These are phyloP conservation scores for Populus hybrid DNA, from an alignment of 441 rosid genomes.

Conservation along the genomic window DNA sequence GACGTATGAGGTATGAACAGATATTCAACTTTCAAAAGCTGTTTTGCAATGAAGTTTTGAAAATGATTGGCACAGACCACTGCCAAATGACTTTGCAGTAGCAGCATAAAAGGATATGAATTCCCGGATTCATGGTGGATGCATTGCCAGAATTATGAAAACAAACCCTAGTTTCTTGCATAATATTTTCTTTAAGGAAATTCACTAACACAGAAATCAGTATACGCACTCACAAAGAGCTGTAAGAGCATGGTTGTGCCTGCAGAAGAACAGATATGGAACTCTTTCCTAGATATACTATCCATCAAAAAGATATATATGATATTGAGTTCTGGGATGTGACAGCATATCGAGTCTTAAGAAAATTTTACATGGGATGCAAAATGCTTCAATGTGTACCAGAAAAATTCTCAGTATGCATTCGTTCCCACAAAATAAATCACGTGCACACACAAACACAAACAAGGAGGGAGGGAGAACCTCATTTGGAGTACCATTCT, in stretches of 20 bases:
- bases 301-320: neutral
- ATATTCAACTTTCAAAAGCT: slow-evolving; percentile 3
- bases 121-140: neutral
- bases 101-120: neutral
- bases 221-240: neutral
- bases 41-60: neutral
- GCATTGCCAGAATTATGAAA: neutral
- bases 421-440: neutral
- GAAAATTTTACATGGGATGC: neutral
- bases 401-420: neutral
- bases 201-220: neutral
- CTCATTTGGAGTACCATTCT: slow-evolving; percentile 54
- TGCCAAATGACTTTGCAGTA: neutral
- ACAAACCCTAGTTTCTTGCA: neutral
- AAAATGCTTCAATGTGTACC: neutral
- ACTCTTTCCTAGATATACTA: neutral
- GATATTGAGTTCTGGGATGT: neutral
- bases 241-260: neutral
- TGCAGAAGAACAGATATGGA: neutral
- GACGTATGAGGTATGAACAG: neutral
- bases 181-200: neutral
- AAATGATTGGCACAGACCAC: neutral
- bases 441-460: neutral
- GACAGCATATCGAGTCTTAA: neutral
- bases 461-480: slow-evolving; percentile 34